Base-by-base conservation (phyloP, 2,329 filamentous ascomycete species). In the Truncatella angustata region DNA sequence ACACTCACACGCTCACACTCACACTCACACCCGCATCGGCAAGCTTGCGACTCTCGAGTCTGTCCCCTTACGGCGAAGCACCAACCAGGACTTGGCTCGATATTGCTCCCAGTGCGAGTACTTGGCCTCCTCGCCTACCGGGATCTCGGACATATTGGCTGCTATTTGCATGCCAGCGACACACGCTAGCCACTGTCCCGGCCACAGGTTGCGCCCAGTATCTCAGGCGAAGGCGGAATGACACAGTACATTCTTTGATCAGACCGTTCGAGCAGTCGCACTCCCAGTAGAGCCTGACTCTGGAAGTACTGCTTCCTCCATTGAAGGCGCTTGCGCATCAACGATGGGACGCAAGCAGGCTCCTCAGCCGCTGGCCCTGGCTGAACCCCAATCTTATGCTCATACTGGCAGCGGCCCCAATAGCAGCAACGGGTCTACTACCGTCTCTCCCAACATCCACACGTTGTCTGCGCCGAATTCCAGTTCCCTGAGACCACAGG, bases 301-400 rank as follows among this genome's bases (percentile, higher is more conserved):
- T 49, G 46, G 18, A 49, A 49, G 46, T 35, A 39, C 46, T 23
- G 32, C 34, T 16, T 24, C 20, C 35, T n/a, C 46, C 24, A 20
- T 56, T 57, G 53, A 56, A 24, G 26, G 43, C 47, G 44, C 43
- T 40, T 47, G 49, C 21, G 53, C 57, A 69, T 35, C 36, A 50
- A 50, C 54, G 58, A 83, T 83, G 80, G 79, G 74, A 71, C 80
- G 80, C 67, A 84, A 81, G 70, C 70, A 76, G 64, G 78, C 75
- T 69, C 80, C 79, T 59, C 76, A 82, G 73, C 79, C 80, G 70
- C 75, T 83, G 70, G 70, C 75, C 66, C 73, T 83, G 69, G 71
- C 73, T 62, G 73, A 73, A 59, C 66, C 68, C 58, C 63, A 67
- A 54, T 64, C 65, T 57, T 64, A 63, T 48, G 55, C 60, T 62